Evolutionary conservation across 768 basidiomycete species (phyloP), one percentile per base, ranked within the genome.

Genomic region (Erythrobasidium yunnanense): DNA sequence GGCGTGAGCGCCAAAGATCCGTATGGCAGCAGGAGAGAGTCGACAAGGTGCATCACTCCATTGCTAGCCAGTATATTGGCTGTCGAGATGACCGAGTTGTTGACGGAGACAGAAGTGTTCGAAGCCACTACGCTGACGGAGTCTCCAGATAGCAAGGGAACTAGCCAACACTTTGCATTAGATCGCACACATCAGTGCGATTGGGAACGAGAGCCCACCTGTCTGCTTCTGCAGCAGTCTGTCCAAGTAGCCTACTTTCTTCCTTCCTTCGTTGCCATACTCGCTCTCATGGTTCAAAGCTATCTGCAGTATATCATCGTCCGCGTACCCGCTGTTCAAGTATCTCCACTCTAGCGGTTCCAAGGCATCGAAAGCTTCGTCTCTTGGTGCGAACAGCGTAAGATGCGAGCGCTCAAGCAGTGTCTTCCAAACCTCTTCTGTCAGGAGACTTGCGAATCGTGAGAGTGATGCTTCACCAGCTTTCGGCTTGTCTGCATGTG

Each of bases 21-120:
- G 1, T 82, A 80, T 5, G 90, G 87, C 11, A 92, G 75, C 15
- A 99, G 82, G 23, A 97, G 82, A 15, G 84, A 82, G 15, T 87
- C 87, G 25, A 97, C 82, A 46, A 90, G 82, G 76, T 99, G 95
- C 17, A 97, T 75, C 47, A 97, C 95, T 52, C 93, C 95, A 72
- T 99, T 99, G 30, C 87, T 85, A 3, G 88, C 92, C 72, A 91
- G 90, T 34, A 95, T 83, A 72, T 99, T 90, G 4, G 83, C 82
- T n/a, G 85, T 79, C 2, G 84, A 72, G 46, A 93, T 87, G 76
- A 30, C 73, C 80, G 56, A 67, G 1, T 68, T 70, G 66, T 70
- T 71, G 18, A 72, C 69, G 18, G 53, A 20, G 0, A 51, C 42
- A 2, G 81, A 81, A 8, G 69, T 70, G 38, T 84, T 80, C 1